Conservation (phyloP, 305 asterid species). For the Solanum aculeatissimum region DNA sequence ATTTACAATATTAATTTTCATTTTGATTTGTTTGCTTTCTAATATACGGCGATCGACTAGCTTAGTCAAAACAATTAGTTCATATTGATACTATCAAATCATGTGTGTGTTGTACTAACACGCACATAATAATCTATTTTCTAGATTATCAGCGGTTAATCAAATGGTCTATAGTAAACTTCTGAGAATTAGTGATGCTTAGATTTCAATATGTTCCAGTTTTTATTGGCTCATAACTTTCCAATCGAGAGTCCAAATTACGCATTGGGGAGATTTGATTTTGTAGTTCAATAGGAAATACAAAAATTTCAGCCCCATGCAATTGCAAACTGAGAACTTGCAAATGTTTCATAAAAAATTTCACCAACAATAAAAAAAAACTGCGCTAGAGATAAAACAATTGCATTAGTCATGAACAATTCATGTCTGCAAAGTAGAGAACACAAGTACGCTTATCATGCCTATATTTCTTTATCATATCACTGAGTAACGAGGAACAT, state of each 20-base stretch:
- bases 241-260: not conserved
- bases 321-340: not conserved
- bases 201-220: not conserved
- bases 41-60: not conserved
- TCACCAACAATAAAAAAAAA: not conserved
- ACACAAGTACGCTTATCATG: not conserved
- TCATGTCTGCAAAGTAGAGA: not conserved
- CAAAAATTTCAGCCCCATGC: not conserved
- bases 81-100: too few relatives aligned
- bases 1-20: not conserved
- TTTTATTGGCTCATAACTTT: not conserved
- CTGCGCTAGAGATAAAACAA: not conserved
- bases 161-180: not conserved
- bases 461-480: not conserved
- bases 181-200: too few relatives aligned
- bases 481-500: not conserved
- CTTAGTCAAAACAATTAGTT: not conserved
- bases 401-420: not conserved
- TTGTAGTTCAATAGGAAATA: not conserved
- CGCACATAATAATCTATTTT: not conserved
- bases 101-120: not conserved
- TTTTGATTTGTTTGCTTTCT: not conserved
- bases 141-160: not conserved
- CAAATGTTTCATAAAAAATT: not conserved
- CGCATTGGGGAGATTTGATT: not conserved